These are phyloP conservation scores for Oryza coarctata DNA, from an alignment of 176 grass and related monocot species.

Conservation along the genomic window DNA sequence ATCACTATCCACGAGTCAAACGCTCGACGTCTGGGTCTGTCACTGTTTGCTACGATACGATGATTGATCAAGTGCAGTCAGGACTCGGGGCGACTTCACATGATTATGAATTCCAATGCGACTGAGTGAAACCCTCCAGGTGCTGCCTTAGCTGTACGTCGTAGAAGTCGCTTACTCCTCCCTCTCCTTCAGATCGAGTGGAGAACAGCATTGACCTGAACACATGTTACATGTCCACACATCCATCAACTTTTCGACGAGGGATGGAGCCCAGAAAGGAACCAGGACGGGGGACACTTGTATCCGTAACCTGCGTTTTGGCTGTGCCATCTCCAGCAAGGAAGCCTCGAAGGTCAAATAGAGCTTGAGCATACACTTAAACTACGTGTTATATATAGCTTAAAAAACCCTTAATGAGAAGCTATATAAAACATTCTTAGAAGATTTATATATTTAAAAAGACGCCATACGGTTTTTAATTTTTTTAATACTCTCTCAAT, in stretches of 20 bases:
- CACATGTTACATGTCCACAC: not conserved
- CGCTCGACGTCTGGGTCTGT: not conserved
- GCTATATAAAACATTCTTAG: no score
- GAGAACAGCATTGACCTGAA: not conserved
- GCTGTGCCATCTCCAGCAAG: not conserved
- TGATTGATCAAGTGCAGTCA: no score
- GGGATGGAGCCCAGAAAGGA: not conserved
- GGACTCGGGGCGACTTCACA: no score
- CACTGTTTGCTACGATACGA: not conserved
- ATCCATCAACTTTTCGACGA: not conserved
- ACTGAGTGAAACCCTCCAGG: not conserved
- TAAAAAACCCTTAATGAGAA: no score
- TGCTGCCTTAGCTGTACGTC: not conserved
- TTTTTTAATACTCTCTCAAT: no score
- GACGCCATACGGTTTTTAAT: no score
- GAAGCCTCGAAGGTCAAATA: not conserved
- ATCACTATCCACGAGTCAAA: not conserved
- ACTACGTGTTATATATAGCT: no score
- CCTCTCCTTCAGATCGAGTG: not conserved
- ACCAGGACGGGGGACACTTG: not conserved
- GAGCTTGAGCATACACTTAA: no score
- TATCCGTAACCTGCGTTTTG: not conserved
- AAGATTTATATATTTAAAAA: no score
- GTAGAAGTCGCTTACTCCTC: not conserved
- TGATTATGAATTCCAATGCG: no score